Percentiles rank a stretch among this genome's conserved stretches.
Evolutionary conservation across 768 basidiomycete genomes (phyloP).

Genomic region (Trametes maxima): DNA sequence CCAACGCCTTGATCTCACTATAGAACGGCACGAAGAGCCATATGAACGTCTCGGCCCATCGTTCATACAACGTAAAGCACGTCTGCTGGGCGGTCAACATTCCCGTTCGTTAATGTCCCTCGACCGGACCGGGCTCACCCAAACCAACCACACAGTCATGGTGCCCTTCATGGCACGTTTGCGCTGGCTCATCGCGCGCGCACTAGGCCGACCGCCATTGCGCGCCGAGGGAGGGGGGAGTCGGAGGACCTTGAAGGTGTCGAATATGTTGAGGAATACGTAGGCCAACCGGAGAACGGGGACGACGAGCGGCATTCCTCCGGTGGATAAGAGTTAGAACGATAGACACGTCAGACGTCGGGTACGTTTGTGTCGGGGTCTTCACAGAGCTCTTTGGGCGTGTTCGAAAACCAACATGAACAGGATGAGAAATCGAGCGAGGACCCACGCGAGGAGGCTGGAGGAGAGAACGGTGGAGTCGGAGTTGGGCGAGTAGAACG

Average conservation of each 20-base stretch:
- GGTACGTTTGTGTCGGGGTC: neutral
- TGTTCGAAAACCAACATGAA: neutral
- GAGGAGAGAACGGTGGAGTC: neutral
- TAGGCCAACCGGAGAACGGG: conserved; percentile 68
- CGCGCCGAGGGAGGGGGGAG: conserved; percentile 54
- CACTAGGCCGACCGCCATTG: conserved; percentile 63
- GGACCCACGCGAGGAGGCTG: neutral
- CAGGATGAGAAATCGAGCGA: neutral
- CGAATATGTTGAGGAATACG: conserved; percentile 79
- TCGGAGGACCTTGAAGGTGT: conserved; percentile 83
- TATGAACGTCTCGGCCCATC: conserved; percentile 62
- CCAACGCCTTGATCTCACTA: conserved; percentile 75
- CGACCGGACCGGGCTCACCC: conserved; percentile 51
- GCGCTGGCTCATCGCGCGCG: conserved; percentile 68
- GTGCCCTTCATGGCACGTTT: conserved; percentile 88
- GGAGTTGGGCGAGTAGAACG: conserved; percentile 3
- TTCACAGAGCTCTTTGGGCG: neutral
- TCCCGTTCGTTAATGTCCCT: neutral
- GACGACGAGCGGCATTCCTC: conserved; percentile 65
- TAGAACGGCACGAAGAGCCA: conserved; percentile 82
- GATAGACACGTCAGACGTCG: neutral
- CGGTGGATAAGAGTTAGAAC: neutral
- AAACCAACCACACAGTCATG: conserved; percentile 83
- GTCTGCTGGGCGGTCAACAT: conserved; percentile 44
- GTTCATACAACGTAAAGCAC: conserved; percentile 70